Base-by-base conservation (phyloP, 306 rosid genomes). In the Dalbergia cochinchinensis region DNA sequence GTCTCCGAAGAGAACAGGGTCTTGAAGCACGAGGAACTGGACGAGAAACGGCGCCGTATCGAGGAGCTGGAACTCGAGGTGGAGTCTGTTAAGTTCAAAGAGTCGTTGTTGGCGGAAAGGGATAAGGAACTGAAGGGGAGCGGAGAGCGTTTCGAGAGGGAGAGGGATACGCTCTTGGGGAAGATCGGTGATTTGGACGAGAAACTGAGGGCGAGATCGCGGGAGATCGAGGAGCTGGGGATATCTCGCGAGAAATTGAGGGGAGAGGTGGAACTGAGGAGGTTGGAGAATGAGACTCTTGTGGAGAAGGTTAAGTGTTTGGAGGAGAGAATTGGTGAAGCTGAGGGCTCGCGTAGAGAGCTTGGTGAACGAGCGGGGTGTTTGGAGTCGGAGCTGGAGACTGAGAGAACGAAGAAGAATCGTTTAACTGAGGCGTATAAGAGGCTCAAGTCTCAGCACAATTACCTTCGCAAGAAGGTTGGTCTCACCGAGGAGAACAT, bases 361-460 rank as follows among this genome's bases (percentile, higher is more conserved):
- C 50, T 83, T 3, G 50, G 58, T 31, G 83, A 85, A 69, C 69
- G 83, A 74, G 75, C 86, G 75, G 91, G 84, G 74, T 50, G 62
- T 37, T 22, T 84, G 60, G 34, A 65, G 22, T 47, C 69, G 26
- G 92, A 90, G 80, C 55, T 94, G 80, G 61, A 19, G 82, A 80
- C 34, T 14, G 97, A 91, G 85, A 91, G 58, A 83, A 74, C 71
- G 83, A 89, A 83, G 85, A 83, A 60, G 57, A 72, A 61, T 63
- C 76, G 69, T 3, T 47, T 75, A 5, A 62, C 65, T 65, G 94
- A 84, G 34, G 87, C 87, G 0, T 90, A 80, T 91, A 95, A 88
- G 82, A 90, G 80, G 55, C 89, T 93, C 39, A 93, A 90, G 79
- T 91, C 97, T 74, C 96, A 93, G 64, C 77, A 93, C 54, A 81